Percentiles rank a stretch among this genome's conserved stretches.
Evolutionary conservation across 2,329 filamentous ascomycete species (phyloP).

Genomic region (Penicillium italicum): DNA sequence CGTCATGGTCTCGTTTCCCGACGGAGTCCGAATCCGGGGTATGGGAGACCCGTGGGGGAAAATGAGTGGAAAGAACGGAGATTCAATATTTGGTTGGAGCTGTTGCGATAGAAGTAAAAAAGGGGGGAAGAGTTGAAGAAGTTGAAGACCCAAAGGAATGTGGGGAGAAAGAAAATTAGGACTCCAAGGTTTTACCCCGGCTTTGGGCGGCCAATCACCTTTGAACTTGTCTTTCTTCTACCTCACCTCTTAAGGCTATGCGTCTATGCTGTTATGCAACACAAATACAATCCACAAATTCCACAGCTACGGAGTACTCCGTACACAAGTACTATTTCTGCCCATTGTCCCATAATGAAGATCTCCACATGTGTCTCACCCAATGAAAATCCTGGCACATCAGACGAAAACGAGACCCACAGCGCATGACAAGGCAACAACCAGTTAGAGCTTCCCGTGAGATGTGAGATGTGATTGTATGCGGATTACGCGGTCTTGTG

Average conservation of each 20-base stretch:
- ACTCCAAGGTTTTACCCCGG: conserved; percentile 5
- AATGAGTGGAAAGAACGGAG: neutral
- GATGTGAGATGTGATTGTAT: neutral
- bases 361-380: neutral
- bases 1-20: conserved; percentile 6
- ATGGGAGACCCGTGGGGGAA: neutral
- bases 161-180: neutral
- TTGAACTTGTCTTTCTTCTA: neutral
- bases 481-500: neutral
- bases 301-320: no score
- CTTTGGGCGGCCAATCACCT: neutral
- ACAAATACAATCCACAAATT: no score
- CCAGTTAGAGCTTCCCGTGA: neutral
- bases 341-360: neutral
- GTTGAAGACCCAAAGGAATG: conserved; percentile 2
- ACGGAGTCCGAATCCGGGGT: neutral
- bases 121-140: neutral
- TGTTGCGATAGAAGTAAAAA: neutral
- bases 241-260: no score
- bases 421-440: neutral
- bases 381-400: neutral
- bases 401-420: neutral
- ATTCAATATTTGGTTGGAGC: neutral
- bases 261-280: no score
- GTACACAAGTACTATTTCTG: neutral